Evolutionary conservation across 2,329 filamentous ascomycete genomes (phyloP).

Genomic region (Trichoderma cornu-damae): DNA sequence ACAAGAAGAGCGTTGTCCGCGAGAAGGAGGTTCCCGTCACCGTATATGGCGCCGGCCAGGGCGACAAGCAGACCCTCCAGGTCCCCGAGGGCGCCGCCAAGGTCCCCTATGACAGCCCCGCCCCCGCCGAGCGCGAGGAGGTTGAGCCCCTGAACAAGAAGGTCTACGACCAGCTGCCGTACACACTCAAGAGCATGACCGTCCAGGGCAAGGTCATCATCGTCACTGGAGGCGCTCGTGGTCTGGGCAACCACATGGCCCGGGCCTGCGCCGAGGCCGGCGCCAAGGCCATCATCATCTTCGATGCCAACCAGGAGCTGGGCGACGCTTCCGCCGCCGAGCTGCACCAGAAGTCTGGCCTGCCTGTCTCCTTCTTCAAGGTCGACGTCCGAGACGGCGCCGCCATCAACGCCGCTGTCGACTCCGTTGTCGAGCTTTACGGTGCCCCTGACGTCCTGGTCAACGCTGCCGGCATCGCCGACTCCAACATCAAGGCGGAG

Average conservation of each 20-base stretch:
- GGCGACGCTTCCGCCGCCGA: conserved; percentile 65
- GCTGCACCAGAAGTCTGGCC: conserved; percentile 65
- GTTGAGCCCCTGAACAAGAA: conserved; percentile 50
- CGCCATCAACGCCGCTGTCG: conserved; percentile 64
- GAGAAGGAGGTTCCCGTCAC: conserved; percentile 55
- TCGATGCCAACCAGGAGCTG: conserved; percentile 71
- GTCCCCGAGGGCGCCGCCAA: conserved; percentile 41
- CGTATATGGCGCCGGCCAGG: conserved; percentile 44
- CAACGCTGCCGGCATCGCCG: conserved; percentile 74
- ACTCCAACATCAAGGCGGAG: conserved; percentile 80
- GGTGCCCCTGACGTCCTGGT: conserved; percentile 70
- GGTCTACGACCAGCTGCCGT: conserved; percentile 53
- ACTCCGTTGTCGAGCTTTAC: conserved; percentile 59
- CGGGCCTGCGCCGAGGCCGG: conserved; percentile 72
- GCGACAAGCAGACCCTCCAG: conserved; percentile 53
- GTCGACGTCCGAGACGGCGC: conserved; percentile 69
- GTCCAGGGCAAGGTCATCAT: conserved; percentile 67
- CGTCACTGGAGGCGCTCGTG: conserved; percentile 69
- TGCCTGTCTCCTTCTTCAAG: conserved; percentile 72
- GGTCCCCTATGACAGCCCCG: conserved; percentile 39
- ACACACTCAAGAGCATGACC: conserved; percentile 64
- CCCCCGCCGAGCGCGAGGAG: conserved; percentile 40
- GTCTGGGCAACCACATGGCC: conserved; percentile 75
- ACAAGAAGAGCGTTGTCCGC: conserved; percentile 49
- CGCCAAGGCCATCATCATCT: conserved; percentile 66